Evolutionary conservation across 2,329 filamentous ascomycete genomes (phyloP).

Genomic region (Neopestalotiopsis sp.): DNA sequence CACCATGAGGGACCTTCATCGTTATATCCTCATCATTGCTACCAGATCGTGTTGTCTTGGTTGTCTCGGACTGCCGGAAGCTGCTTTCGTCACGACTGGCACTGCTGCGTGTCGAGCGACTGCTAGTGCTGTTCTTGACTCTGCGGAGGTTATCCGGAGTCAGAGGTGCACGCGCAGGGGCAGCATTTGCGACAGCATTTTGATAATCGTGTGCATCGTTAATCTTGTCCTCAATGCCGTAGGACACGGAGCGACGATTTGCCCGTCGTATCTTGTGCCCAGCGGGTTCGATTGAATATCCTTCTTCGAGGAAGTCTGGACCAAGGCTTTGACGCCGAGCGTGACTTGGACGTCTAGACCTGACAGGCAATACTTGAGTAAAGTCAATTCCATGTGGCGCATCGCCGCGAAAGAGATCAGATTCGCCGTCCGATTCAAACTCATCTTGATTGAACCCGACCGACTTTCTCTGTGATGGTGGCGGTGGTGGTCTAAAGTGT

Average conservation of each 20-base stretch:
- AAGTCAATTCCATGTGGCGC: conserved; percentile 35
- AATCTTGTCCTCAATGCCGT: conserved; percentile 51
- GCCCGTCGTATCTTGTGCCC: conserved; percentile 28
- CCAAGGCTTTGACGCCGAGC: conserved; percentile 29
- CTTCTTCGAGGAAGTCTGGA: conserved; percentile 26
- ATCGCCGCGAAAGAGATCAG: conserved; percentile 25
- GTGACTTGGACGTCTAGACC: conserved; percentile 24
- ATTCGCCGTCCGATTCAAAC: conserved; percentile 28
- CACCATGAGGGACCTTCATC: conserved; percentile 63
- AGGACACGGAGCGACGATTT: conserved; percentile 36
- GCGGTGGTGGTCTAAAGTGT: conserved; percentile 36
- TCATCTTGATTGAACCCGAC: conserved; percentile 32
- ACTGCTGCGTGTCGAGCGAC: conserved; percentile 63
- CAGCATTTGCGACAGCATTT: conserved; percentile 53
- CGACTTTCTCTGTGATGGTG: conserved; percentile 35
- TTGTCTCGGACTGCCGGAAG: conserved; percentile 65
- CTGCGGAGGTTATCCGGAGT: conserved; percentile 62
- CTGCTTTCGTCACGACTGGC: conserved; percentile 69
- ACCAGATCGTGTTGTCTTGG: conserved; percentile 63
- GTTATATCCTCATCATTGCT: conserved; percentile 63
- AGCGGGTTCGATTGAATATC: conserved; percentile 29
- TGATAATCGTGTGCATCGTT: conserved; percentile 56
- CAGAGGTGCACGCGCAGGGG: conserved; percentile 46
- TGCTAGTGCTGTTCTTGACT: conserved; percentile 55
- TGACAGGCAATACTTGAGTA: conserved; percentile 28